Evolutionary conservation across 768 basidiomycete genomes (phyloP).

Genomic region (Imleria badia): DNA sequence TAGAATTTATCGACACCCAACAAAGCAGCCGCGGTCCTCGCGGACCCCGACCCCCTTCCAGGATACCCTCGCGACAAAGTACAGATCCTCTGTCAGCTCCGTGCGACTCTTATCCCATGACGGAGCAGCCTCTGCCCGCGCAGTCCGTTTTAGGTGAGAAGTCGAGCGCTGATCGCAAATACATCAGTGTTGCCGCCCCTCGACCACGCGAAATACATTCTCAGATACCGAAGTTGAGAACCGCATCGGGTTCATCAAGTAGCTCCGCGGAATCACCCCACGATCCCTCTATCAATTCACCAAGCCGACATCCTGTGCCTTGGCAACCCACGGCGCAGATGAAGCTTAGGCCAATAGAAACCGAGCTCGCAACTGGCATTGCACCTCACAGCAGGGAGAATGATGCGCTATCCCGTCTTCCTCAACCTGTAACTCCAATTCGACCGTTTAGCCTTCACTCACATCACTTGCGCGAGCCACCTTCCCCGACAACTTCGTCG

Average conservation of each 20-base stretch:
- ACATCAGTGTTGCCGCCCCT: neutral
- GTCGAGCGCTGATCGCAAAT: slow-evolving; percentile 14
- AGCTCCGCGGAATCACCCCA: slow-evolving; percentile 19
- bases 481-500: slow-evolving; percentile 69
- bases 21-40: slow-evolving; percentile 39
- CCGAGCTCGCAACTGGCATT: neutral
- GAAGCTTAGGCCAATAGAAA: neutral
- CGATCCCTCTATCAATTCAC: neutral
- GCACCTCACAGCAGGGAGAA: slow-evolving; percentile 23
- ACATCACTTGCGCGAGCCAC: slow-evolving; percentile 28
- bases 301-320: neutral
- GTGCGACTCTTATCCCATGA: neutral
- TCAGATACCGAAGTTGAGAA: slow-evolving; percentile 33
- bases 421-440: slow-evolving; percentile 43
- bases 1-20: slow-evolving; percentile 1
- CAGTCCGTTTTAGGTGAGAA: slow-evolving; percentile 12
- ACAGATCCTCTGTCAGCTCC: slow-evolving; percentile 12
- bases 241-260: slow-evolving; percentile 26
- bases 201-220: slow-evolving; percentile 18
- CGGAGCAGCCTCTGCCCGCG: neutral
- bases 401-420: slow-evolving; percentile 27
- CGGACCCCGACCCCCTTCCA: slow-evolving; percentile 41
- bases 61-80: slow-evolving; percentile 35
- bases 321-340: slow-evolving; percentile 4
- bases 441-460: slow-evolving; percentile 42